A percentile compares a stretch with the other conserved stretches of the same genome.
Evolutionary conservation across 208 protist species (phyloP).

Genomic region (Leishmania turanica): DNA sequence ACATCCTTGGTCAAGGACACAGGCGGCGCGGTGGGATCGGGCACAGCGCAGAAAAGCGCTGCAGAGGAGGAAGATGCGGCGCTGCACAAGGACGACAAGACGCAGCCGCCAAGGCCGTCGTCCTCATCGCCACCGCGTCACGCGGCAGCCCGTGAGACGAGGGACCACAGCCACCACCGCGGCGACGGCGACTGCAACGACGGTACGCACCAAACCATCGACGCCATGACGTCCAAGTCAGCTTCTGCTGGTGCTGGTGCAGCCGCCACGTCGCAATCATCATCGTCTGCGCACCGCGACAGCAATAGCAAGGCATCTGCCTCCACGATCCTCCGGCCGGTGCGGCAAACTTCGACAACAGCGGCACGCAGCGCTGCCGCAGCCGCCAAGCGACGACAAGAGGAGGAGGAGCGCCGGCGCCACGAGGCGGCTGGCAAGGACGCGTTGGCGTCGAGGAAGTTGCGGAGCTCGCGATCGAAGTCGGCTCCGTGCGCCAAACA

Average conservation of each 20-base stretch:
- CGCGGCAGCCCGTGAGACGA: not conserved
- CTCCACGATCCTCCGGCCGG: not conserved
- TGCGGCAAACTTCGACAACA: conserved; percentile 15
- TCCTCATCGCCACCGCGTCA: not conserved
- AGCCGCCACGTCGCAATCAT: not conserved
- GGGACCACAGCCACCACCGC: not conserved
- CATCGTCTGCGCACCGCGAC: not conserved
- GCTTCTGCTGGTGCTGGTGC: not conserved
- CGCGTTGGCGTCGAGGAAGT: not conserved
- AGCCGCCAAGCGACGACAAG: conserved; percentile 7
- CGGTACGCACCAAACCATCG: not conserved
- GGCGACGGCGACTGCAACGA: not conserved
- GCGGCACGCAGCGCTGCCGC: conserved; percentile 12
- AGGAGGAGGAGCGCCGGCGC: not conserved
- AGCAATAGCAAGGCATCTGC: not conserved
- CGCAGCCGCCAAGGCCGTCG: not conserved
- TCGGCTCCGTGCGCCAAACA: not conserved
- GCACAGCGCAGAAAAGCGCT: not conserved
- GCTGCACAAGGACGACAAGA: not conserved
- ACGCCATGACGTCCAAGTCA: not conserved
- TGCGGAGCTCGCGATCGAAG: not conserved
- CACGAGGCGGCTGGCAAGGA: not conserved
- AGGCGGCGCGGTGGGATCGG: not conserved
- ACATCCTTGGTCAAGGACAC: not conserved
- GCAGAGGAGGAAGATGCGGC: not conserved